Conservation (phyloP, 148 eudicot species). For the Mesembryanthemum crystallinum region DNA sequence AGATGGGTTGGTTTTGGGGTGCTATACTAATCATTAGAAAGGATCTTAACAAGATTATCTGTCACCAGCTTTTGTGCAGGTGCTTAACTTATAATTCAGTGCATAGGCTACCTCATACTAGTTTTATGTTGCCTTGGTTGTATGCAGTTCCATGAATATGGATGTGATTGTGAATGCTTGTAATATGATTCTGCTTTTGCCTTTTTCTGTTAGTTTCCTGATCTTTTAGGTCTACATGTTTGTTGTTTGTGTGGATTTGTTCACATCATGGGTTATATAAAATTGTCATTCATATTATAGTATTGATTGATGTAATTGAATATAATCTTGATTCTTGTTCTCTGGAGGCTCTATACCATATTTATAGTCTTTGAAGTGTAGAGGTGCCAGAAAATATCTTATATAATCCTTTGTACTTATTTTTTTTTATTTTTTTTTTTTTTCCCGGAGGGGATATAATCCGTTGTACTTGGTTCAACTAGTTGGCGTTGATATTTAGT, state of each 20-base stretch:
- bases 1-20: background rate
- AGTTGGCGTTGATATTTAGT: conserved; percentile 18
- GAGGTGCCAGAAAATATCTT: background rate
- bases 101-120: background rate
- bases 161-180: background rate
- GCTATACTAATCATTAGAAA: background rate
- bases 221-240: background rate
- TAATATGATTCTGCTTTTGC: background rate
- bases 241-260: background rate
- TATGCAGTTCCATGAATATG: background rate
- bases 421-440: too few relatives aligned
- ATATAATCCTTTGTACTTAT: background rate
- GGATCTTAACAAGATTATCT: background rate
- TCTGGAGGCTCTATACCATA: background rate
- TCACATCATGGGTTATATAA: background rate
- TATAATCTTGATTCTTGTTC: background rate
- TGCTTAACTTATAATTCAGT: background rate
- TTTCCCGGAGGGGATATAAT: too few relatives aligned
- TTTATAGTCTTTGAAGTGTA: background rate
- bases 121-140: background rate
- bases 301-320: background rate
- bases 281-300: background rate
- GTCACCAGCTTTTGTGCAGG: background rate
- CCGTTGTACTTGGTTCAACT: conserved; percentile 1
- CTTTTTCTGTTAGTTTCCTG: background rate